These are phyloP conservation scores for Oxyria digyna DNA, from an alignment of 148 eudicot genomes.

Conservation along the genomic window DNA sequence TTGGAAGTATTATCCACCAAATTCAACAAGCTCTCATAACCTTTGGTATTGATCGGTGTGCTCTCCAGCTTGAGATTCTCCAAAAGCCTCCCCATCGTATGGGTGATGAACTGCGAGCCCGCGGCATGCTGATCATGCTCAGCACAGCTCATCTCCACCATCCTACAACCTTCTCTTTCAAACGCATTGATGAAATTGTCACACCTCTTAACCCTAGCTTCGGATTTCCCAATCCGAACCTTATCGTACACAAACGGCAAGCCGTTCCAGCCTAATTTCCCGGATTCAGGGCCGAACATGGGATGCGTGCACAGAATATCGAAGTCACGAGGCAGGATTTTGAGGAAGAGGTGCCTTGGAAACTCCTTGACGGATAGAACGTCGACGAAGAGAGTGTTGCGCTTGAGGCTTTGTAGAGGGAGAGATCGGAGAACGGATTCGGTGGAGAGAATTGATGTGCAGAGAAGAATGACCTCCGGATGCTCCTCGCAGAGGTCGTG, in stretches of 20 bases:
- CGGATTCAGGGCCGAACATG: constrained; percentile 93
- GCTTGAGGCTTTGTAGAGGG: constrained; percentile 57
- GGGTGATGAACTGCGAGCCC: constrained; percentile 80
- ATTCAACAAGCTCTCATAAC: constrained; percentile 79
- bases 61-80: constrained; percentile 50
- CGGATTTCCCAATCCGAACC: constrained; percentile 53
- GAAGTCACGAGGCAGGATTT: constrained; percentile 47
- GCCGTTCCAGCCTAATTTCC: constrained; percentile 49
- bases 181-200: constrained; percentile 58
- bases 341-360: constrained; percentile 46
- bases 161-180: constrained; percentile 59
- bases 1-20: constrained; percentile 72
- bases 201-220: constrained; percentile 37
- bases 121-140: constrained; percentile 74
- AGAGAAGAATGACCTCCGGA: constrained; percentile 64
- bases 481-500: constrained; percentile 77
- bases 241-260: constrained; percentile 70
- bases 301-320: constrained; percentile 89
- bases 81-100: constrained; percentile 68
- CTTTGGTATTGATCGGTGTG: constrained; percentile 78
- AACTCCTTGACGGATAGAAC: constrained; percentile 85
- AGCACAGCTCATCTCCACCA: constrained; percentile 77
- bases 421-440: constrained; percentile 51
- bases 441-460: constrained; percentile 73
- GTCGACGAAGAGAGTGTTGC: constrained; percentile 80